phyloP scores from a whole-genome alignment of 2,329 filamentous ascomycete species.

The Fusarium sarcochroum region DNA sequence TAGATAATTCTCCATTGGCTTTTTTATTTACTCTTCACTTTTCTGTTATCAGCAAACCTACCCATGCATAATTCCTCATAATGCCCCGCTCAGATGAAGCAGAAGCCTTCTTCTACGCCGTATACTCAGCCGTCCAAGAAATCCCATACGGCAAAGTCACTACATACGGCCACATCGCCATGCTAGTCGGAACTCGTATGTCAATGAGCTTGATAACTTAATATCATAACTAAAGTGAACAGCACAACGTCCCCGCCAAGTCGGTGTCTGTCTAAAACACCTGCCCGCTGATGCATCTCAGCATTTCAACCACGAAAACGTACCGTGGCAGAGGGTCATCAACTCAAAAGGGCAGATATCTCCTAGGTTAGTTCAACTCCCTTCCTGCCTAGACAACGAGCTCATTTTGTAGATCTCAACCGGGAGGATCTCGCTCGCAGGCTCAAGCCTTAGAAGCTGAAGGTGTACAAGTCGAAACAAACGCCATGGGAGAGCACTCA shows the following conservation, averaged over 20 bases:
- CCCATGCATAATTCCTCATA: background rate
- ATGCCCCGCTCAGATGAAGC: constrained; percentile 84
- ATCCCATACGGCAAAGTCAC: constrained; percentile 88
- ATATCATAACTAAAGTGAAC: background rate
- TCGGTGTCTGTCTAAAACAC: constrained; percentile 91
- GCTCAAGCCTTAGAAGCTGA: constrained; percentile 65
- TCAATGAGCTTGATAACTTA: constrained; percentile 13
- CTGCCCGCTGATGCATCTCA: constrained; percentile 70
- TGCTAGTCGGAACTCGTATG: constrained; percentile 79
- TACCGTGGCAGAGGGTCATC: constrained; percentile 96
- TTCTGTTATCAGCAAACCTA: background rate
- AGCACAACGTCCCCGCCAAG: constrained; percentile 84
- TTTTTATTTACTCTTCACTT: too few species aligned
- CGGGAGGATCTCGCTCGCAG: constrained; percentile 64
- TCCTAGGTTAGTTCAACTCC: constrained; percentile 70
- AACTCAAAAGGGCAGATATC: constrained; percentile 90
- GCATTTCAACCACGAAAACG: constrained; percentile 80
- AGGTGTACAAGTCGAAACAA: constrained; percentile 65
- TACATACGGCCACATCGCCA: constrained; percentile 86
- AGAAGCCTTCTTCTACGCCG: constrained; percentile 79
- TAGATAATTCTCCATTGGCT: too few species aligned
- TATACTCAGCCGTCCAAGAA: constrained; percentile 88
- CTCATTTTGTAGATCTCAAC: constrained; percentile 60
- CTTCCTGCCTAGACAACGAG: background rate
- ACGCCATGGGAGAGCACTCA: constrained; percentile 65